These are phyloP conservation scores for Aspergillus floridensis DNA, from an alignment of 2,329 filamentous ascomycete genomes.

Conservation along the genomic window DNA sequence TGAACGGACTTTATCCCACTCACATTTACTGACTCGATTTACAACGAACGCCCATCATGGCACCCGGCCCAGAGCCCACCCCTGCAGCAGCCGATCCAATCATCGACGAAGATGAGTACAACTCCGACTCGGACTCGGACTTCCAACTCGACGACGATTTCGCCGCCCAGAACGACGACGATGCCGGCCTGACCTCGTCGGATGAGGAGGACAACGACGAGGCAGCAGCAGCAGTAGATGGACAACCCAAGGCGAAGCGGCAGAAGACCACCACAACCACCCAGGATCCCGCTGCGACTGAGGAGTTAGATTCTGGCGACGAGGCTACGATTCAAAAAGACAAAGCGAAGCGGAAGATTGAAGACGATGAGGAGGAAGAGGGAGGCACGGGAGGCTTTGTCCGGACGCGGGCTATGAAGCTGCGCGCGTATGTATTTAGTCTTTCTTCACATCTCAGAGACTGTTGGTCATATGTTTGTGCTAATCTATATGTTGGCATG, in stretches of 20 bases:
- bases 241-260: slow-evolving; percentile 39
- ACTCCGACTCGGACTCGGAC: slow-evolving; percentile 41
- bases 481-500: slow-evolving; percentile 7
- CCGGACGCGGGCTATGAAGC: slow-evolving; percentile 54
- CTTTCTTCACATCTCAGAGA: not conserved
- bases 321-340: slow-evolving; percentile 55
- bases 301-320: slow-evolving; percentile 55
- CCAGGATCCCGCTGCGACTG: slow-evolving; percentile 17
- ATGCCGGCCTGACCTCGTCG: slow-evolving; percentile 25
- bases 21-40: not conserved
- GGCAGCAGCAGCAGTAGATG: not conserved
- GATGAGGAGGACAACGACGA: slow-evolving; percentile 25
- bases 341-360: slow-evolving; percentile 42
- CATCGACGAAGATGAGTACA: slow-evolving; percentile 35
- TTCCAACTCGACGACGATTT: slow-evolving; percentile 40
- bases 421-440: slow-evolving; percentile 41
- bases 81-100: not conserved
- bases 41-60: not conserved
- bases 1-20: not conserved
- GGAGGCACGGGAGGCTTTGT: slow-evolving; percentile 52
- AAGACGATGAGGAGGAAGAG: slow-evolving; percentile 44
- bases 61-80: not conserved
- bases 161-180: slow-evolving; percentile 33
- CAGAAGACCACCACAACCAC: slow-evolving; percentile 29
- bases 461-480: not conserved